A percentile compares a stretch with the other conserved stretches of the same genome.
Evolutionary conservation across 1,139 yeast genomes (phyloP).

Genomic region (Magnusiomyces tetraspermus): DNA sequence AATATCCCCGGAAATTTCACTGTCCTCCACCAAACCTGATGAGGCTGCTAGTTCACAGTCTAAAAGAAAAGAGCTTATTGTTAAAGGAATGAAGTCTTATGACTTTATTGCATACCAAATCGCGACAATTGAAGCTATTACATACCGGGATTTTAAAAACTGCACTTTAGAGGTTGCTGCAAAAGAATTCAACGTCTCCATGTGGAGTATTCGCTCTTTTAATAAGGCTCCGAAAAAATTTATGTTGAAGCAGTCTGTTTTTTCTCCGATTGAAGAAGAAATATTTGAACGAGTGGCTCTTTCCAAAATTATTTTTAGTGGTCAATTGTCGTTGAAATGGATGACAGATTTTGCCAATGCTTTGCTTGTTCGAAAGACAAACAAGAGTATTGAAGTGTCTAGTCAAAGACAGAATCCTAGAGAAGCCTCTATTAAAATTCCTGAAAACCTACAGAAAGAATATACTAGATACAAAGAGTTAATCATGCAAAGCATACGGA

Average conservation of each 20-base stretch:
- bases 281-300: not conserved
- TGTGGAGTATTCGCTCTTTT: not conserved
- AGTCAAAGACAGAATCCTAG: not conserved
- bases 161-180: not conserved
- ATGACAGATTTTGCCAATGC: not conserved
- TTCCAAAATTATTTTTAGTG: not conserved
- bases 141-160: not conserved
- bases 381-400: not conserved
- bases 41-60: not conserved
- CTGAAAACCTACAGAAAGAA: not conserved
- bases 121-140: not conserved
- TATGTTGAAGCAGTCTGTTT: not conserved
- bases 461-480: not conserved
- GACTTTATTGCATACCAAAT: not conserved
- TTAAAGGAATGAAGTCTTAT: not conserved
- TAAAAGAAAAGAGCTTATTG: not conserved
- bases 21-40: too few species aligned
- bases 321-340: not conserved
- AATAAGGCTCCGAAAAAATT: not conserved
- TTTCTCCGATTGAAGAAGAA: not conserved
- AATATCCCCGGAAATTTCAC: too few species aligned
- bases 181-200: not conserved
- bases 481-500: not conserved
- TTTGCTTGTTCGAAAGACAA: not conserved
- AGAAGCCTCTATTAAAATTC: not conserved